Percentiles rank a stretch among this genome's conserved stretches.
Evolutionary conservation across 306 rosid species (phyloP).

Genomic region (Ziziphus jujuba): DNA sequence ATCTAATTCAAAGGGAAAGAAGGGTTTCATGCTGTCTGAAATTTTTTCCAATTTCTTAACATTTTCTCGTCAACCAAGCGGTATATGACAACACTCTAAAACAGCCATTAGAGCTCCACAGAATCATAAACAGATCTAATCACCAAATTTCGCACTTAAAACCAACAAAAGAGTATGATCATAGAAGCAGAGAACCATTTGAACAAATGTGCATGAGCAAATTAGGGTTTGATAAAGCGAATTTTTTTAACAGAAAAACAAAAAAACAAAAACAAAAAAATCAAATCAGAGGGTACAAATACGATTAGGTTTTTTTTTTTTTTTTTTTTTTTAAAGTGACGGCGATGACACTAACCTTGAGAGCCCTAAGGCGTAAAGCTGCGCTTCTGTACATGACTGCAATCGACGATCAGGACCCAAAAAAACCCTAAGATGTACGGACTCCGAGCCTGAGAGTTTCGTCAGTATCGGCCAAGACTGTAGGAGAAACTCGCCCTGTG

Average conservation of each 20-base stretch:
- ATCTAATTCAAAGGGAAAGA: too few relatives aligned
- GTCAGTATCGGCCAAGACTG: background rate
- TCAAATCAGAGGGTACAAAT: constrained; percentile 7
- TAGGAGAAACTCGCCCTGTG: background rate
- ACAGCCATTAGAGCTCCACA: background rate
- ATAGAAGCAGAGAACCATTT: background rate
- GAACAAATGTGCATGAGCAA: background rate
- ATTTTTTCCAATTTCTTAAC: background rate
- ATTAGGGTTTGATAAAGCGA: background rate
- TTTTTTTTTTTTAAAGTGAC: too few relatives aligned
- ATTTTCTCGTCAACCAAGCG: background rate
- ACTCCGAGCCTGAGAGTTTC: background rate
- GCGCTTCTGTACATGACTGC: constrained; percentile 62
- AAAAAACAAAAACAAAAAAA: background rate
- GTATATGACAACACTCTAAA: background rate
- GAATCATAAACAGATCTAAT: constrained; percentile 22
- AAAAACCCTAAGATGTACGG: constrained; percentile 24
- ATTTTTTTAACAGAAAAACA: too few relatives aligned
- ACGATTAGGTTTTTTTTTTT: background rate
- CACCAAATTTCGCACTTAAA: background rate
- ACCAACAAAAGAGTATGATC: constrained; percentile 4
- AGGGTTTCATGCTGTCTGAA: too few relatives aligned
- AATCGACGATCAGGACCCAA: constrained; percentile 1
- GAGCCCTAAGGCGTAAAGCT: constrained; percentile 58
- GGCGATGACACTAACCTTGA: constrained; percentile 47